Evolutionary conservation across 192 early-diverging fungal genomes (phyloP).

Genomic region (Dissophora ornata): DNA sequence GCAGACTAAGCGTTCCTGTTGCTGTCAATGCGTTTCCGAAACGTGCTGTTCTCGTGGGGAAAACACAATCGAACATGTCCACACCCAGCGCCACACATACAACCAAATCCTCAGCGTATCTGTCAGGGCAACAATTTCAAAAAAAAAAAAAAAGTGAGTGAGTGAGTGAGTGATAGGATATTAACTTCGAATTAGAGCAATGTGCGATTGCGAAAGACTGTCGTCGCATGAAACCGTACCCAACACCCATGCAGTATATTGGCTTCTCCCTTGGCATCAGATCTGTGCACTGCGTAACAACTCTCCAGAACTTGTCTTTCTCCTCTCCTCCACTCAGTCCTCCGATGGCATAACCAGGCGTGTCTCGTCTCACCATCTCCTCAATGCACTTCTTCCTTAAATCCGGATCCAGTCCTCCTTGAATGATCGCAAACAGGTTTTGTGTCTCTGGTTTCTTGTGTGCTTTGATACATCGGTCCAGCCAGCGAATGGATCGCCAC

Average conservation of each 20-base stretch:
- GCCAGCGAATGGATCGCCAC: slow-evolving; percentile 87
- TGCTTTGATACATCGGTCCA: slow-evolving; percentile 85
- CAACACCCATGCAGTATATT: slow-evolving; percentile 94
- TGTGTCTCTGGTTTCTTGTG: slow-evolving; percentile 77
- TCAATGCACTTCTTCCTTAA: slow-evolving; percentile 79
- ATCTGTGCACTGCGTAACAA: slow-evolving; percentile 84
- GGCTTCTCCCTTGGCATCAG: slow-evolving; percentile 83
- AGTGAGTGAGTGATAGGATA: no score
- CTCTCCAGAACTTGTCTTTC: slow-evolving; percentile 87
- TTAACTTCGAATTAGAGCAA: no score
- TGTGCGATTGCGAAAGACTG: no score
- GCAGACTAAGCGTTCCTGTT: slow-evolving; percentile 74
- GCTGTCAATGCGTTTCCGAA: slow-evolving; percentile 88
- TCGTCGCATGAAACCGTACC: no score
- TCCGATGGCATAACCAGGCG: slow-evolving; percentile 88
- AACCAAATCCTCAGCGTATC: slow-evolving; percentile 84
- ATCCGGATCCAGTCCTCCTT: slow-evolving; percentile 80
- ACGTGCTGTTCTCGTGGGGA: slow-evolving; percentile 89
- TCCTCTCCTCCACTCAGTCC: slow-evolving; percentile 89
- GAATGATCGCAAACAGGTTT: slow-evolving; percentile 91
- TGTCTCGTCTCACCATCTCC: slow-evolving; percentile 84
- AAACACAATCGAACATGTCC: slow-evolving; percentile 94
- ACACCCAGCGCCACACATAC: slow-evolving; percentile 89
- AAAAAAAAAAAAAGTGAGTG: slow-evolving; percentile 5
- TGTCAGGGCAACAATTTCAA: no score